Base-by-base conservation (phyloP, 2,329 filamentous ascomycete genomes). In the Aureobasidium lini region DNA sequence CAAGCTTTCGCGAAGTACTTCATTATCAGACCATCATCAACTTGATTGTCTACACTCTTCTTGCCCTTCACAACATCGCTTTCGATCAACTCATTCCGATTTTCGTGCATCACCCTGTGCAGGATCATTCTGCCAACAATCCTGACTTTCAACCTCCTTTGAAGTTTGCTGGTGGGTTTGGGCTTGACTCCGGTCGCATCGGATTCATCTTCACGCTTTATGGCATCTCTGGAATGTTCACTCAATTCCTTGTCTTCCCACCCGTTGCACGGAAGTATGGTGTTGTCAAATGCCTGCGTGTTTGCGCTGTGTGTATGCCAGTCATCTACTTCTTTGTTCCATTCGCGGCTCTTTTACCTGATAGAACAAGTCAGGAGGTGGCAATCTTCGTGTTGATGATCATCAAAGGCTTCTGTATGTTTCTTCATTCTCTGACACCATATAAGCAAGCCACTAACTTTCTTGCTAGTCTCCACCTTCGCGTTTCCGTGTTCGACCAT, bases 401-500 rank as follows among this genome's bases (percentile, higher is more conserved):
- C 43, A 65, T 86, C 67, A 95, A 95, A 71, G 86, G 87, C 9
- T 81, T 88, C 58, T 83, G 52, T 56, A 46, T n/a, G 52, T 56
- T 37, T 7, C 9, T 13, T n/a, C 13, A 4, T 8, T 11, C 29
- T 32, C 31, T 36, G 7, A 11, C 2, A 11, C 2, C 18, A 6
- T 44, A 3, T 9, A 16, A 8, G n/a, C 31, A 34, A 11, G n/a
- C 9, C 15, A 13, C 40, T 44, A 46, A 42, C 18, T 15, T 44
- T 28, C 10, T 43, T 11, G 3, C 18, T 23, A 56, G 52, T 82
- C 40, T 84, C 86, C 61, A 94, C 95, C 64, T 87, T 96, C 67
- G 88, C 88, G 0, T 96, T 96, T 70, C 93, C 94, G 0, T 94
- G 89, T 67, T 87, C 83, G 29, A 95, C 90, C 6, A 96, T 97